These are phyloP conservation scores for Chrysosporium queenslandicum DNA, from an alignment of 2,329 filamentous ascomycete genomes.

Conservation along the genomic window DNA sequence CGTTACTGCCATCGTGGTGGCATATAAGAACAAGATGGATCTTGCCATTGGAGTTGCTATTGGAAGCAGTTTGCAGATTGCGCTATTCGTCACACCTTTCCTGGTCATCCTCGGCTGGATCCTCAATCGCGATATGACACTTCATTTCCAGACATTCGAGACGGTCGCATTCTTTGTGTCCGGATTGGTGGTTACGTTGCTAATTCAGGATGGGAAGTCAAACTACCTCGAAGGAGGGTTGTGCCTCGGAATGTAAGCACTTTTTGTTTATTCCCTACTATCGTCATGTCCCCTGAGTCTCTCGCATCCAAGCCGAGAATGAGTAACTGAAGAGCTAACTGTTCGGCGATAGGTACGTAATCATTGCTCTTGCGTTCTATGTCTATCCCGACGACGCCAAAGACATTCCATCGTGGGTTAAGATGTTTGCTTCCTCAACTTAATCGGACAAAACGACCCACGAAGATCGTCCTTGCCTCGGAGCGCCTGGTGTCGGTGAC, in stretches of 20 bases:
- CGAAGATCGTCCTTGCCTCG: too few species aligned
- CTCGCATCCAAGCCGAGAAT: neutral
- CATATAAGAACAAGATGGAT: constrained; percentile 60
- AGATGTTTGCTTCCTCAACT: neutral
- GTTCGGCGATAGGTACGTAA: constrained; percentile 29
- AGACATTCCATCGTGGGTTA: constrained; percentile 11
- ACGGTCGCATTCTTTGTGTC: constrained; percentile 68
- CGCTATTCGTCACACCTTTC: constrained; percentile 68
- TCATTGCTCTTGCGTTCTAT: constrained; percentile 41
- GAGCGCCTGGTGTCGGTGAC: too few species aligned
- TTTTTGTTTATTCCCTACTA: too few species aligned
- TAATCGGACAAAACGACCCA: too few species aligned
- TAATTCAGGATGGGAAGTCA: constrained; percentile 70
- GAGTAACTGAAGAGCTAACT: constrained; percentile 9
- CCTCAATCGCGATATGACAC: constrained; percentile 60
- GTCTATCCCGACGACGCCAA: constrained; percentile 38
- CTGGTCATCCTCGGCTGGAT: constrained; percentile 74
- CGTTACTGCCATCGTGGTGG: constrained; percentile 70
- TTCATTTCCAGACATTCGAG: constrained; percentile 73
- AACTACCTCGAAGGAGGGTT: constrained; percentile 78
- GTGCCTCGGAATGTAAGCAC: constrained; percentile 47
- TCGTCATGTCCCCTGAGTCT: neutral
- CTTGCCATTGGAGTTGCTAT: constrained; percentile 68
- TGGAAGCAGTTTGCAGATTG: constrained; percentile 73
- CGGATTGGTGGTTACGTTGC: constrained; percentile 61